Evolutionary conservation across 306 rosid species (phyloP).

Genomic region (Vigna mungo): DNA sequence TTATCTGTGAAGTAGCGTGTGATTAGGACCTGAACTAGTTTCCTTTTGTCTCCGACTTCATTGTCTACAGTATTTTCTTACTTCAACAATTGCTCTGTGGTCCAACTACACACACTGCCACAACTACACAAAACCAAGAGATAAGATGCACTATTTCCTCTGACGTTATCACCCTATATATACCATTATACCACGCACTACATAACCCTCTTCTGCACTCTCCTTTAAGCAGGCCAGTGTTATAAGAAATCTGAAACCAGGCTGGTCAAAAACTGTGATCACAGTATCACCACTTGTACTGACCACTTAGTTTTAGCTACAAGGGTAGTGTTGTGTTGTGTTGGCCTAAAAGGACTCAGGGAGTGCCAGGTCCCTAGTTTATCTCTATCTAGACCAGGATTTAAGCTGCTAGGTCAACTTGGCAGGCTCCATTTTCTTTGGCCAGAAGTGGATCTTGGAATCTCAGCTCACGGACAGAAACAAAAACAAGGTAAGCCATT

Average conservation of each 20-base stretch:
- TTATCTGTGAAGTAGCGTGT: not conserved
- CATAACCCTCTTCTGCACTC: conserved; percentile 4
- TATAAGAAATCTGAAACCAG: not conserved
- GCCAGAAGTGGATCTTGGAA: conserved; percentile 23
- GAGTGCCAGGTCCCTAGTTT: conserved; percentile 11
- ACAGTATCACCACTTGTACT: not conserved
- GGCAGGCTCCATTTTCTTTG: conserved; percentile 12
- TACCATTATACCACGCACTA: conserved; percentile 32
- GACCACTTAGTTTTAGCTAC: conserved; percentile 2
- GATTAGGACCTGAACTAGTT: conserved; percentile 31
- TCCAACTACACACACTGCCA: conserved; percentile 24
- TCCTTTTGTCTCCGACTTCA: conserved; percentile 28
- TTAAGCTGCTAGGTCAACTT: conserved; percentile 1
- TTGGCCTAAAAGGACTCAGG: not conserved
- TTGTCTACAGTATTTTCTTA: conserved; percentile 8
- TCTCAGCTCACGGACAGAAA: not conserved
- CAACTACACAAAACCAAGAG: conserved; percentile 7
- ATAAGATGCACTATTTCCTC: conserved; percentile 39
- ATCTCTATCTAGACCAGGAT: conserved; percentile 3
- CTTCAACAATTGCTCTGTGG: conserved; percentile 40
- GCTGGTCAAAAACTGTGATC: conserved; percentile 5
- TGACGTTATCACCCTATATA: conserved; percentile 25
- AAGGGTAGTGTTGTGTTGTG: not conserved
- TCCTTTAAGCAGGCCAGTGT: not conserved
- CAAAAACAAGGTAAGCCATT: not conserved